phyloP scores from a whole-genome alignment of 345 rosid species.

The Zanthoxylum bungeanum region DNA sequence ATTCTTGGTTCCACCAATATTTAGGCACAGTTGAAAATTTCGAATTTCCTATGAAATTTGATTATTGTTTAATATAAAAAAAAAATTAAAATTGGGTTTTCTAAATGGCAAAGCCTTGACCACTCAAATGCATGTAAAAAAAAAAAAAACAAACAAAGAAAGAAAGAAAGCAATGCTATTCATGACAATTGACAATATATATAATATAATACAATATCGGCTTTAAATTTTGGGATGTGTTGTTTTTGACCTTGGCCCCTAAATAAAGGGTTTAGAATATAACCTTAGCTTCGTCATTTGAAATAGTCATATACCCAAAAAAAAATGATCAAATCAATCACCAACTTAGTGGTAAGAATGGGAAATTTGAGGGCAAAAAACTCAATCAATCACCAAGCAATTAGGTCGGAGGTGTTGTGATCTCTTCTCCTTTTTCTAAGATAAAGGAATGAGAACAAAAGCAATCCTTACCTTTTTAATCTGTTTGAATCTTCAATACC shows the following conservation, averaged over 20 bases:
- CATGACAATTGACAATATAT: too few relatives aligned
- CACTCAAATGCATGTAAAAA: too few relatives aligned
- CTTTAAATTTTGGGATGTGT: constrained; percentile 3
- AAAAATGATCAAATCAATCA: constrained; percentile 16
- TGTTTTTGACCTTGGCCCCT: neutral
- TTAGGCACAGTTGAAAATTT: too few relatives aligned
- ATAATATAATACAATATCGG: too few relatives aligned
- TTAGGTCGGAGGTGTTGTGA: constrained; percentile 35
- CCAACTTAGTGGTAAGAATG: constrained; percentile 1
- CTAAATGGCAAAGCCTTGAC: too few relatives aligned
- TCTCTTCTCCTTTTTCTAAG: constrained; percentile 34
- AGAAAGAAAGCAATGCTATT: too few relatives aligned
- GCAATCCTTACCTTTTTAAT: constrained; percentile 10
- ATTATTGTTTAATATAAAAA: too few relatives aligned
- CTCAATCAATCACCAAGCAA: constrained; percentile 29
- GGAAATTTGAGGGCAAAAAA: neutral
- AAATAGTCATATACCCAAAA: constrained; percentile 21
- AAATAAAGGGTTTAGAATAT: constrained; percentile 10
- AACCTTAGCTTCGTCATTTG: constrained; percentile 16
- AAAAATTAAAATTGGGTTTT: too few relatives aligned
- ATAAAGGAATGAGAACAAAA: constrained; percentile 18
- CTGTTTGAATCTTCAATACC: constrained; percentile 23
- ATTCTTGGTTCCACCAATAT: constrained; percentile 31
- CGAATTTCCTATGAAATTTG: too few relatives aligned
- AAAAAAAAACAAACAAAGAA: too few relatives aligned